These are phyloP conservation scores for Pichia sp. DNA, from an alignment of 1,139 yeast species.

Conservation along the genomic window DNA sequence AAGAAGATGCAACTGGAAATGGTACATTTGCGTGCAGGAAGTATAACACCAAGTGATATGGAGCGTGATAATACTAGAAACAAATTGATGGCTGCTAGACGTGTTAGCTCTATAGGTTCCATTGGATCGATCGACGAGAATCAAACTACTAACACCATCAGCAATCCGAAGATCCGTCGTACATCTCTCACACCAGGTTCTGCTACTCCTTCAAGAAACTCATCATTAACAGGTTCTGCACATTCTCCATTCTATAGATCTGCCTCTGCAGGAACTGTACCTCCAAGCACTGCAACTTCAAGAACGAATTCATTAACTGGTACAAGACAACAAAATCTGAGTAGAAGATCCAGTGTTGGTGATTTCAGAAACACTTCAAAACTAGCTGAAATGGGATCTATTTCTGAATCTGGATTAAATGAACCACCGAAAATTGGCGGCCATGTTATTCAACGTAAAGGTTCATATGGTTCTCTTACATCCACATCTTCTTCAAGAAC, in stretches of 20 bases:
- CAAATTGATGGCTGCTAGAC: neutral
- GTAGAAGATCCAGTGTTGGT: neutral
- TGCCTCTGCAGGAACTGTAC: neutral
- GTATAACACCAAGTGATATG: conserved; percentile 4
- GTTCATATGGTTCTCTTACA: conserved; percentile 7
- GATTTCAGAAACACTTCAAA: neutral
- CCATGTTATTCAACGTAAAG: neutral
- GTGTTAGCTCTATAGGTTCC: neutral
- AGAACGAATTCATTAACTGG: conserved; percentile 14
- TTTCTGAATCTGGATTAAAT: conserved; percentile 1
- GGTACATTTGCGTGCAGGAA: conserved; percentile 8
- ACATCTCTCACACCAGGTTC: conserved; percentile 1
- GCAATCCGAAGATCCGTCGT: neutral
- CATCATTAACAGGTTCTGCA: conserved; percentile 2
- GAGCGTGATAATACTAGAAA: neutral
- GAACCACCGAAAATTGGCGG: conserved; percentile 15
- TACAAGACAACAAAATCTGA: conserved; percentile 3
- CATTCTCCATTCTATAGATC: conserved; percentile 1
- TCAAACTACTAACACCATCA: neutral
- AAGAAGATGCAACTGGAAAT: conserved; percentile 9
- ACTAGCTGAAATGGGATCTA: neutral
- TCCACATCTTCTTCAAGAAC: conserved; percentile 1
- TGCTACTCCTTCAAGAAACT: neutral
- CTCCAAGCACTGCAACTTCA: neutral
- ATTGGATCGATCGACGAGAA: conserved; percentile 1